phyloP scores from a whole-genome alignment of 345 rosid species.

The Rhodamnia rubescens region DNA sequence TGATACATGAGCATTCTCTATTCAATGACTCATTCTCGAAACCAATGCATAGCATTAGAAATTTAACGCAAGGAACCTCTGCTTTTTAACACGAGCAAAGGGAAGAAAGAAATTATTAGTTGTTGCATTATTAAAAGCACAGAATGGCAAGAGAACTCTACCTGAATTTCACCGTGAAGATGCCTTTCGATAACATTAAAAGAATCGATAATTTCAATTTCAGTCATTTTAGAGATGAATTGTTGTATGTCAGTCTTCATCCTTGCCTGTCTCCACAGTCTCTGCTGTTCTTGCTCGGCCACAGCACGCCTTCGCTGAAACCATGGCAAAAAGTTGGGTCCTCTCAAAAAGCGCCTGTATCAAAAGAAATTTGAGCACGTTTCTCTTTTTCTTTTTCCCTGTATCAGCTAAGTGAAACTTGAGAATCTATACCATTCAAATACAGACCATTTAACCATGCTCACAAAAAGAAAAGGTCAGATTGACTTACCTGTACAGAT shows the following conservation, averaged over 20 bases:
- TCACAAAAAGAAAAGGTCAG: background rate
- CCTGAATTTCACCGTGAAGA: constrained; percentile 63
- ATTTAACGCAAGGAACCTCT: background rate
- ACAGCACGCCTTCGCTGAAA: constrained; percentile 70
- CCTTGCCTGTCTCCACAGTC: constrained; percentile 84
- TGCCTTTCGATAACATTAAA: constrained; percentile 83
- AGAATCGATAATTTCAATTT: constrained; percentile 83
- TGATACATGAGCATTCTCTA: background rate
- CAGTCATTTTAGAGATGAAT: constrained; percentile 62
- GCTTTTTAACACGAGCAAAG: background rate
- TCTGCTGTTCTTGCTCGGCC: constrained; percentile 80
- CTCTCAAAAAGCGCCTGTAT: constrained; percentile 76
- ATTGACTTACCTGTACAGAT: constrained; percentile 65
- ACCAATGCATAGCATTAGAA: background rate
- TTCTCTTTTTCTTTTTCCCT: background rate
- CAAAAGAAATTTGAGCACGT: constrained; percentile 2
- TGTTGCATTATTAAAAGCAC: background rate
- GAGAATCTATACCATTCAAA: background rate
- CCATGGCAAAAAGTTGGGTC: constrained; percentile 95
- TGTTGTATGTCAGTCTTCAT: constrained; percentile 58
- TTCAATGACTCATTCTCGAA: background rate
- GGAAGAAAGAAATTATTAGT: background rate
- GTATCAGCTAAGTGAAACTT: background rate
- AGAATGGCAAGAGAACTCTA: constrained; percentile 3
- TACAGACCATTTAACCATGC: background rate